Evolutionary conservation across 1,139 yeast genomes (phyloP).

Genomic region (Scheffersomyces segobiensis): DNA sequence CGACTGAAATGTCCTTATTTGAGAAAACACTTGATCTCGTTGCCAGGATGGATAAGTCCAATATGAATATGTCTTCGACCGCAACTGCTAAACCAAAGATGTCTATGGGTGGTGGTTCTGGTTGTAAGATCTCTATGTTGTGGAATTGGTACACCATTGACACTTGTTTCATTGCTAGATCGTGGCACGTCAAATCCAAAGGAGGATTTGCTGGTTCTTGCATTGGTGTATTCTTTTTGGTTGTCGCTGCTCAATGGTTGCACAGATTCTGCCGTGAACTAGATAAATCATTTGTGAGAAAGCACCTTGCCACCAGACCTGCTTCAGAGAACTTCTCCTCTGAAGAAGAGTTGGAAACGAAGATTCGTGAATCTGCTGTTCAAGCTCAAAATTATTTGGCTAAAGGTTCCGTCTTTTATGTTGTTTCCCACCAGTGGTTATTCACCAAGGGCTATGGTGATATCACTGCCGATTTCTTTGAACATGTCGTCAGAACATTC

Average conservation of each 20-base stretch:
- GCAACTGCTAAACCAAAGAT: conserved; percentile 4
- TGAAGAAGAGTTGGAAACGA: not conserved
- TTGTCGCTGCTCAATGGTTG: conserved; percentile 57
- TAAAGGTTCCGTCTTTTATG: conserved; percentile 10
- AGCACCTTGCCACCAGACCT: conserved; percentile 4
- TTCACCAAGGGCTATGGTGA: conserved; percentile 14
- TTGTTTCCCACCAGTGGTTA: conserved; percentile 46
- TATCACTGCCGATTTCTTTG: conserved; percentile 38
- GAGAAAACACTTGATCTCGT: too few relatives aligned
- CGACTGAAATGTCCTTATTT: too few relatives aligned
- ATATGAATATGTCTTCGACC: not conserved
- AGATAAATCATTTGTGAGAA: conserved; percentile 38
- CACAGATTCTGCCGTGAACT: conserved; percentile 59
- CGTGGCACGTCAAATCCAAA: conserved; percentile 63
- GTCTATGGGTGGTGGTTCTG: conserved; percentile 10
- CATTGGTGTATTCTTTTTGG: conserved; percentile 61
- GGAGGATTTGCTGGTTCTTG: conserved; percentile 74
- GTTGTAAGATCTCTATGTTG: conserved; percentile 40
- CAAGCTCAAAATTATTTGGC: not conserved
- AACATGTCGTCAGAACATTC: conserved; percentile 50
- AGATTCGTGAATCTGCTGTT: not conserved
- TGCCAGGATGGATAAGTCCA: not conserved
- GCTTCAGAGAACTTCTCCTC: conserved; percentile 7
- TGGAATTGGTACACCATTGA: conserved; percentile 56
- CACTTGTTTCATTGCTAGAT: conserved; percentile 59